Evolutionary conservation across 371 early-diverging fungal species (phyloP), one percentile per base, ranked within the genome.

Genomic region (Apophysomyces elegans): DNA sequence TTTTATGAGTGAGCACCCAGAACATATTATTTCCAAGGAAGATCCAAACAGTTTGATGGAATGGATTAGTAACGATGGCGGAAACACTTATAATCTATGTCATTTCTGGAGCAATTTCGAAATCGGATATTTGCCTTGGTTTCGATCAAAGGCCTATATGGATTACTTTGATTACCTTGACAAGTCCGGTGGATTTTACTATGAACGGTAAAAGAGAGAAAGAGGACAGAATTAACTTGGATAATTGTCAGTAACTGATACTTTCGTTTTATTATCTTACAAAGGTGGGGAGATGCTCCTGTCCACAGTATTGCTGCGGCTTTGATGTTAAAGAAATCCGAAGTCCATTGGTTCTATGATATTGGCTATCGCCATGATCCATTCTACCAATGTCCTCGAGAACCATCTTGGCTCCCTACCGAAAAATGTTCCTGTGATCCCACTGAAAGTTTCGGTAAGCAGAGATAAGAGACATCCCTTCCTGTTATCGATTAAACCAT

Each of bases 201-300:
- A 97, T 71, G 99, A 99, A 76, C 83, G 95, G 81, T 84, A 62
- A 69, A 26, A 26, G 32, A 26, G 32, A 26, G 3, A 26, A 26
- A 26, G 2, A 26, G 32, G 32, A 2, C 32, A 26, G 32, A 26
- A 26, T 2, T 26, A 26, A 26, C 32, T 26, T 26, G 32, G 32
- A 26, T 26, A 26, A 26, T 26, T 2, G 32, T 26, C 32, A 26
- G 32, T 26, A 26, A 26, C 32, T 26, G 35, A 37, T 56, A 0
- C 16, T 13, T 21, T 21, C 14, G 1, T 14, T 43, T 43, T 43
- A 41, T 13, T 4, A 39, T 37, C 26, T 36, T 65, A 76, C 3
- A 26, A 26, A 26, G 84, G 44, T 98, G 98, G 98, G 98, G 98
- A 16, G 99, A 98, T 86, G 99, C 98, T 13, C 99, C 99, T 5